phyloP scores from a whole-genome alignment of 352 stramenopile genomes.

The Pythium pyrilobum region DNA sequence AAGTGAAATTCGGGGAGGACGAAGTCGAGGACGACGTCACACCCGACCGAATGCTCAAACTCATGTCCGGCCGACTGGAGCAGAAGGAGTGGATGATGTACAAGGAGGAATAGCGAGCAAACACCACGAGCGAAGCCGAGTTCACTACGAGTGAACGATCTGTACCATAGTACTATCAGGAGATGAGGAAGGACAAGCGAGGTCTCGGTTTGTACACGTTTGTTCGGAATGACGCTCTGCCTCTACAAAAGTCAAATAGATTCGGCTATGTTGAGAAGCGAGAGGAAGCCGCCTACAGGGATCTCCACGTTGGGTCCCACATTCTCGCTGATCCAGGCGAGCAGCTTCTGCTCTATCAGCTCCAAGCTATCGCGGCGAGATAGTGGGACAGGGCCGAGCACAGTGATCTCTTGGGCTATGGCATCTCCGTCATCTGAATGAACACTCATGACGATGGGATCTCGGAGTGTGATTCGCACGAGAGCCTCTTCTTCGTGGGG shows the following conservation, averaged over 20 bases:
- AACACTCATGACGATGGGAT: constrained; percentile 32
- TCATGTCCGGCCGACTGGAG: constrained; percentile 60
- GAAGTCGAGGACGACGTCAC: constrained; percentile 48
- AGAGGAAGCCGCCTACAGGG: constrained; percentile 39
- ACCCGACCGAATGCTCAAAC: constrained; percentile 43
- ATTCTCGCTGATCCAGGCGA: constrained; percentile 45
- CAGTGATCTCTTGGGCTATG: constrained; percentile 16
- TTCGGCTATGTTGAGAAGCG: constrained; percentile 39
- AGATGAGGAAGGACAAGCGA: no score
- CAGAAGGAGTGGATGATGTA: constrained; percentile 76
- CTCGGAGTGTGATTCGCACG: constrained; percentile 40
- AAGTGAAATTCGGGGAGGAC: constrained; percentile 56
- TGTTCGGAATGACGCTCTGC: no score
- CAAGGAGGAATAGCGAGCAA: constrained; percentile 36
- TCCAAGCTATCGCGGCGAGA: constrained; percentile 48
- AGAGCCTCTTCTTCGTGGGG: constrained; percentile 38
- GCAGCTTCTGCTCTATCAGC: constrained; percentile 51
- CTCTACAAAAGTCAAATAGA: constrained; percentile 19
- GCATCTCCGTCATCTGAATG: constrained; percentile 1
- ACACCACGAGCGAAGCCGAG: no score
- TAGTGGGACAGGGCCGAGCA: constrained; percentile 41
- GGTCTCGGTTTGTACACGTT: not conserved
- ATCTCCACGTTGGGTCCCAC: constrained; percentile 26
- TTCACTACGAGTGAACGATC: no score
- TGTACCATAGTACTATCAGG: not conserved